Evolutionary conservation across 2,329 filamentous ascomycete species (phyloP).

Genomic region (Ceratocystis alfenasii): DNA sequence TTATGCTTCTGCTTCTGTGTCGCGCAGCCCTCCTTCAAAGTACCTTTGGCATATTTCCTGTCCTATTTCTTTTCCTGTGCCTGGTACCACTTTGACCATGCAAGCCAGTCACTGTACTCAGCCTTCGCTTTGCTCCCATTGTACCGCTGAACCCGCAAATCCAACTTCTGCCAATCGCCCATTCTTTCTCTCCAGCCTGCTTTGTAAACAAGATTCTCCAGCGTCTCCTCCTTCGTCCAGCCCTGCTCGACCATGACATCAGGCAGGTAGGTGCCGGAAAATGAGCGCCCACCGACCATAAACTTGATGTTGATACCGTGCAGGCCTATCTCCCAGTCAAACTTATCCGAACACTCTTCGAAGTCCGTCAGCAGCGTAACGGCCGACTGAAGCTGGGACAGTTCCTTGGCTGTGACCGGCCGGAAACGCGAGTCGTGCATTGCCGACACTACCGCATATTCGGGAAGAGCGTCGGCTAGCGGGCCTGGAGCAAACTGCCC

Average conservation of each 20-base stretch:
- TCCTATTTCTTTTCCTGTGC: background rate
- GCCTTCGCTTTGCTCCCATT: constrained; percentile 69
- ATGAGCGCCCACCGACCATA: constrained; percentile 56
- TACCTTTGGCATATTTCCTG: background rate
- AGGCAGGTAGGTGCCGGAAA: constrained; percentile 81
- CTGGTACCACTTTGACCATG: constrained; percentile 65
- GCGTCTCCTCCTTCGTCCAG: constrained; percentile 86
- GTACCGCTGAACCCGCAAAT: constrained; percentile 70
- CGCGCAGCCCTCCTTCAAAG: background rate
- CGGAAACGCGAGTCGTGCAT: constrained; percentile 52
- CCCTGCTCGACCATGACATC: constrained; percentile 87
- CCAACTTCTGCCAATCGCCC: constrained; percentile 67
- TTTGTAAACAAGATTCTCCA: constrained; percentile 85
- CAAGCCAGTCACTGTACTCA: constrained; percentile 60
- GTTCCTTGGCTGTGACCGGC: constrained; percentile 42
- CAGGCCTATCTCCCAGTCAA: constrained; percentile 77
- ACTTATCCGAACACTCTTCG: constrained; percentile 56
- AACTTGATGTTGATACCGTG: constrained; percentile 87
- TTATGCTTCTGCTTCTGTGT: constrained; percentile 6
- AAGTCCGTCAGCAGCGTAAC: constrained; percentile 82
- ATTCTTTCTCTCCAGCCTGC: constrained; percentile 79
- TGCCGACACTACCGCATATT: constrained; percentile 72
- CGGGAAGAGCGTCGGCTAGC: constrained; percentile 58
- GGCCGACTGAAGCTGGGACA: constrained; percentile 48
- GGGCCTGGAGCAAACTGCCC: constrained; percentile 78